A percentile compares a stretch with the other conserved stretches of the same genome.
Evolutionary conservation across 1,284 basidiomycete species (phyloP).

Genomic region (Sanghuangporus weigelae): DNA sequence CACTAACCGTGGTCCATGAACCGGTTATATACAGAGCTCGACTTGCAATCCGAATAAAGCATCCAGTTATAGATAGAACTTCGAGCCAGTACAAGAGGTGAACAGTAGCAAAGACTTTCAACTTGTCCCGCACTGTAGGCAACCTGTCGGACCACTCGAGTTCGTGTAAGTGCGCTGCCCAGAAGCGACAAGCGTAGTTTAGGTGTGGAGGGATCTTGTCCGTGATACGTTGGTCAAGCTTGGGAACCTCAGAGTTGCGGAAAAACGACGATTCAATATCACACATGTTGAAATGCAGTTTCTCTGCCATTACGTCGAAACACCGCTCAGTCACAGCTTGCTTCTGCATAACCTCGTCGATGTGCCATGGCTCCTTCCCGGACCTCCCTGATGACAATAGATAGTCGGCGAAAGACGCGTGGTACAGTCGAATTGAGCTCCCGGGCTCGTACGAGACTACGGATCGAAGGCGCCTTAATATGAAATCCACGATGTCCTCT

Average conservation of each 20-base stretch:
- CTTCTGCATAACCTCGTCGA: neutral
- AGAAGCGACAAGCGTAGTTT: slow-evolving; percentile 1
- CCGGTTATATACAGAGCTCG: neutral
- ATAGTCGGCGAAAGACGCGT: neutral
- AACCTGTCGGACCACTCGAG: neutral
- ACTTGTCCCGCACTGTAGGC: neutral
- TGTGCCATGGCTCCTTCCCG: neutral
- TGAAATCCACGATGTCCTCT: neutral
- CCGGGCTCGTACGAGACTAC: neutral
- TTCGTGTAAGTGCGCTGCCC: neutral
- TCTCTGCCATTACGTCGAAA: neutral
- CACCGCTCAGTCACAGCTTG: neutral
- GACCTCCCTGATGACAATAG: neutral
- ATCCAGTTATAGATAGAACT: slow-evolving; percentile 22
- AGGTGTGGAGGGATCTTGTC: neutral
- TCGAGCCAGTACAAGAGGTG: slow-evolving; percentile 27
- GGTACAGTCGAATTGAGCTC: neutral
- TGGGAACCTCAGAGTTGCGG: neutral
- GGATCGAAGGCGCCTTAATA: neutral
- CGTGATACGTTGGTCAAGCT: neutral
- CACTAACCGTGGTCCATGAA: neutral
- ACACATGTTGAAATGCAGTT: slow-evolving; percentile 6
- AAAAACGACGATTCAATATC: neutral
- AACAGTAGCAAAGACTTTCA: slow-evolving; percentile 17
- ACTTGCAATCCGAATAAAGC: neutral